Base-by-base conservation (phyloP, 345 rosid species). In the Salix brachista region DNA sequence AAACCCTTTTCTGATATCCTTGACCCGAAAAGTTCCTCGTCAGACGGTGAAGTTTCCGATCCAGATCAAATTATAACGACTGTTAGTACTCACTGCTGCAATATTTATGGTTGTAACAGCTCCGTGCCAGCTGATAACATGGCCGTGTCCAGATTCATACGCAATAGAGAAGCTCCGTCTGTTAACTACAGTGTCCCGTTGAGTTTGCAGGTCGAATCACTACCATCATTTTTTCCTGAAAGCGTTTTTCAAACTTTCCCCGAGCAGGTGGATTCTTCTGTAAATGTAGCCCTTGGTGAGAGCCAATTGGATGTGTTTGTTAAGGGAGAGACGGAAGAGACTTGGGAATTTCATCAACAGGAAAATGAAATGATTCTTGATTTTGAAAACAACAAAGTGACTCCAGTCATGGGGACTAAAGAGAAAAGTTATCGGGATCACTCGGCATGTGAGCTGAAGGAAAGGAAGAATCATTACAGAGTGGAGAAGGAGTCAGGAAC, bases 1-100 rank as follows among this genome's bases (percentile, higher is more conserved):
- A 79, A 69, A 50, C 21, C 82, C n/a, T 79, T 79, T 16, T 79
- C 74, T 68, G 78, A 74, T 61, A 64, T 62, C 18, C 82, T 79
- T 25, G 52, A 32, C 17, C 25, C 23, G 26, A 58, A 67, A 16
- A 28, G 46, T 66, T 71, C 72, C 4, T 65, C 66, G 6, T 5
- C 52, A 6, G 66, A 67, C 68, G 25, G 18, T 56, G 44, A 44
- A 23, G 14, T n/a, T 36, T 14, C 56, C n/a, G 39, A 41, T n/a
- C 30, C 32, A 37, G 19, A 23, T 58, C 62, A 58, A 58, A 23
- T 25, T 58, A n/a, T n/a, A 8, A 58, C 3, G 25, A 58, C 12
- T 11, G 28, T 9, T 58, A 58, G 6, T n/a, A 3, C 13, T n/a
- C 23, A n/a, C 25, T 58, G 62, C 23, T n/a, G 28, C 62, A n/a